Percentiles rank a stretch among this genome's conserved stretches.
phyloP scores from a whole-genome alignment of 176 grass and related monocot species.

The Musa schizocarpa region DNA sequence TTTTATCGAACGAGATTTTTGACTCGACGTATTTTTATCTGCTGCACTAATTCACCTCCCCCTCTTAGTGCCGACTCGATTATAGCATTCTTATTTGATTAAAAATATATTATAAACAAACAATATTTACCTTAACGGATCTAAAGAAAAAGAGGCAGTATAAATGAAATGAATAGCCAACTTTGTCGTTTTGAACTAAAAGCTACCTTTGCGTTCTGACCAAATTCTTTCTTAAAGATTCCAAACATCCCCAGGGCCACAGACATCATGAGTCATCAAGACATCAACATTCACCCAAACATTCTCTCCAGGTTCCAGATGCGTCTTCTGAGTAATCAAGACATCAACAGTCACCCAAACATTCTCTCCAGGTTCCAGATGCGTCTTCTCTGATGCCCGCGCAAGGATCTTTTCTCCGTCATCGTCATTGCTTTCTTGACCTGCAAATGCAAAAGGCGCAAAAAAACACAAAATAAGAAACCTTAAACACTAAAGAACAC shows the following conservation, averaged over 20 bases:
- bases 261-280: slow-evolving; percentile 92
- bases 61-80: not conserved
- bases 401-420: slow-evolving; percentile 99
- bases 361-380: slow-evolving; percentile 83
- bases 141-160: not conserved
- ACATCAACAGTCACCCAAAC: slow-evolving; percentile 89
- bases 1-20: too few species aligned
- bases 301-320: slow-evolving; percentile 84
- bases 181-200: not conserved
- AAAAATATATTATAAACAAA: not conserved
- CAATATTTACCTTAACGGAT: not conserved
- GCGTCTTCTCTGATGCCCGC: slow-evolving; percentile 53
- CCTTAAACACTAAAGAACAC: not conserved
- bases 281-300: slow-evolving; percentile 95
- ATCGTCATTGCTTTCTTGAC: slow-evolving; percentile 80
- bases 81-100: not conserved
- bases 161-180: not conserved
- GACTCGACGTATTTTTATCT: too few species aligned
- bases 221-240: slow-evolving; percentile 89
- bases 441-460: slow-evolving; percentile 14
- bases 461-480: not conserved
- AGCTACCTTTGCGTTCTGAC: slow-evolving; percentile 55
- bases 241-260: slow-evolving; percentile 67
- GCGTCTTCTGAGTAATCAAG: slow-evolving; percentile 19
- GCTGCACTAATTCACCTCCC: too few species aligned